Base-by-base conservation (phyloP, 2,329 filamentous ascomycete genomes). In the Trichoderma sp. region DNA sequence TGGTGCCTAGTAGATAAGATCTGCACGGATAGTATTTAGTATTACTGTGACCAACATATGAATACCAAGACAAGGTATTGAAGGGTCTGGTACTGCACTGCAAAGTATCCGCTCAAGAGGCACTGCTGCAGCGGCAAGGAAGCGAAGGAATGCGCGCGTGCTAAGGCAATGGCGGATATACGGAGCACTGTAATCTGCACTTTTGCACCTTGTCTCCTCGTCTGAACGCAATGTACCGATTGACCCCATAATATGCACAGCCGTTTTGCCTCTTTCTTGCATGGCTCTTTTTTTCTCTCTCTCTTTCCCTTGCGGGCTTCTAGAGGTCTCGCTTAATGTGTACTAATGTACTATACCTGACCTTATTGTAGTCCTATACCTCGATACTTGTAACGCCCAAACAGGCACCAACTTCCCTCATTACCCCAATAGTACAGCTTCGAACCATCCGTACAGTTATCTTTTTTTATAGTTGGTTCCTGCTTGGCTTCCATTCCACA, bases 111-210 rank as follows among this genome's bases (percentile, higher is more conserved):
- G 16, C 27, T n/a, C 27, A 53, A 33, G 35, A 27, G 21, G 53
- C 24, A 45, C 56, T 24, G 35, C 67, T n/a, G 35, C 53, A 31
- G 53, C 67, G 45, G 68, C 68, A 63, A 71, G 68, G 68, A 71
- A 71, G 56, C 68, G 38, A 62, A 71, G 68, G 68, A 63, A 71
- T 71, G 68, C n/a, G 35, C 35, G 38, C 53, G 27, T 63, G 53
- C 33, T 27, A 50, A 33, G 31, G 31, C 31, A 33, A 71, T 63
- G 60, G 35, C 68, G 27, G 56, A 21, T 33, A 63, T 35, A 50
- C 35, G 59, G 27, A 35, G 68, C 35, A 35, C 68, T 53, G 67
- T 38, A 63, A 50, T 12, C 38, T 45, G 18, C 59, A 62, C 24
- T 29, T 27, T 27, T 11, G 56, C 41, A 60, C 53, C 24, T 11